Conservation (phyloP, 2,329 filamentous ascomycete species). For the Pyrenophora tritici-repentis region DNA sequence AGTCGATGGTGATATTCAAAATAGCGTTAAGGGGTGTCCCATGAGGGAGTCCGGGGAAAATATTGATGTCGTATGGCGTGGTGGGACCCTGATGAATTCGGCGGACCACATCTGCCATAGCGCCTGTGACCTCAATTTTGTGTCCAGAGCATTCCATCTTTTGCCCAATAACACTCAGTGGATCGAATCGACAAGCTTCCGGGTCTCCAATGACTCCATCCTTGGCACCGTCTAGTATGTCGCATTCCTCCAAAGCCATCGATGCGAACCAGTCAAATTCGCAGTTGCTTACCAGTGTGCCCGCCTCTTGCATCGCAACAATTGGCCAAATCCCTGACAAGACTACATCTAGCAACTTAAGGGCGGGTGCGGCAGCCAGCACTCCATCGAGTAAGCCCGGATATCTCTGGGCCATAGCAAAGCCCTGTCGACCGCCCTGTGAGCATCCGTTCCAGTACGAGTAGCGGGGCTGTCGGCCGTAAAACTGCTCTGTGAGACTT, state of each 20-base stretch:
- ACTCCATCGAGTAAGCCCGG: constrained; percentile 40
- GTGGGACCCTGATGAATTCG: constrained; percentile 22
- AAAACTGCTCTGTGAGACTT: constrained; percentile 31
- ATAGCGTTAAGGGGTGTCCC: constrained; percentile 16
- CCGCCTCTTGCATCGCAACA: constrained; percentile 27
- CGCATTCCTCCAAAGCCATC: constrained; percentile 28
- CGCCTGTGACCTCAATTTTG: constrained; percentile 5
- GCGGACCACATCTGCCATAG: constrained; percentile 21
- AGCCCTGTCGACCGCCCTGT: constrained; percentile 41
- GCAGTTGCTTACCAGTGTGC: constrained; percentile 19
- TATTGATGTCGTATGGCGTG: constrained; percentile 16
- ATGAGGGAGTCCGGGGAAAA: constrained; percentile 20
- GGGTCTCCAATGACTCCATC: constrained; percentile 30
- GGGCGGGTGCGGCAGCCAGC: constrained; percentile 34
- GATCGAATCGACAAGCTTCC: constrained; percentile 31
- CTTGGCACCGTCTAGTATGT: constrained; percentile 28
- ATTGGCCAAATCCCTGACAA: constrained; percentile 21
- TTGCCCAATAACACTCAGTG: constrained; percentile 19
- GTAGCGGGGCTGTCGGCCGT: constrained; percentile 32
- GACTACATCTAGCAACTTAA: constrained; percentile 21
- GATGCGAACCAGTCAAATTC: constrained; percentile 30
- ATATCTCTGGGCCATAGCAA: constrained; percentile 39
- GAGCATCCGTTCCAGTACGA: constrained; percentile 46
- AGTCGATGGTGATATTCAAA: neutral
- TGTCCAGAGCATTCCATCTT: constrained; percentile 12